These are phyloP conservation scores for Flaveria linearis DNA, from an alignment of 129 eudicot species.

Conservation along the genomic window DNA sequence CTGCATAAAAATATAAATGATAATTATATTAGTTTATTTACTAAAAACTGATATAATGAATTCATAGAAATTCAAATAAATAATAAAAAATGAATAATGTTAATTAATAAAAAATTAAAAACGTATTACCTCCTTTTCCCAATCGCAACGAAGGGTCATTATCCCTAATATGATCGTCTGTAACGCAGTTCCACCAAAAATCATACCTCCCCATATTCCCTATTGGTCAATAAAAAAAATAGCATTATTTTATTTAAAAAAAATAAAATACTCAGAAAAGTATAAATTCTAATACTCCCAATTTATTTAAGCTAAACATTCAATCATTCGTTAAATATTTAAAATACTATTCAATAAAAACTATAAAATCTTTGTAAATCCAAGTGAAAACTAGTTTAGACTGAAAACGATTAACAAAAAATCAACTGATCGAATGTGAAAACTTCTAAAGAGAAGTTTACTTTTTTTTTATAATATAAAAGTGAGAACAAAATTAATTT, in stretches of 20 bases:
- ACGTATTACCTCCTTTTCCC: conserved; percentile 67
- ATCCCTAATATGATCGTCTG: conserved; percentile 61
- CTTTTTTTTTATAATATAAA: neutral
- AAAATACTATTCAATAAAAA: no score
- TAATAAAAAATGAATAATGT: neutral
- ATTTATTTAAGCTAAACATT: conserved; percentile 1
- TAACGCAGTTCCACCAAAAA: conserved; percentile 81
- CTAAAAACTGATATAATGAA: neutral
- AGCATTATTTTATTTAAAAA: neutral
- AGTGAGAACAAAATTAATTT: neutral
- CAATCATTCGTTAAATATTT: neutral
- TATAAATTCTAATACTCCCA: no score
- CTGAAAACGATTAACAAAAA: no score
- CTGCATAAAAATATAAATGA: conserved; percentile 22
- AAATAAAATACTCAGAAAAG: neutral
- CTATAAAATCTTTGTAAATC: neutral
- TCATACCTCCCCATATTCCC: conserved; percentile 94
- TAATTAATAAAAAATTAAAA: neutral
- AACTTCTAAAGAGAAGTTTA: neutral
- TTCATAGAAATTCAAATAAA: neutral
- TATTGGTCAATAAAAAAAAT: conserved; percentile 1
- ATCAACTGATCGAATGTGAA: neutral
- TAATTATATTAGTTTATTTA: neutral
- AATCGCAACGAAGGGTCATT: conserved; percentile 54
- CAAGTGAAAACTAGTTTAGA: no score